Conservation (phyloP, 352 stramenopile genomes). For the Phytophthora chlamydospora region DNA sequence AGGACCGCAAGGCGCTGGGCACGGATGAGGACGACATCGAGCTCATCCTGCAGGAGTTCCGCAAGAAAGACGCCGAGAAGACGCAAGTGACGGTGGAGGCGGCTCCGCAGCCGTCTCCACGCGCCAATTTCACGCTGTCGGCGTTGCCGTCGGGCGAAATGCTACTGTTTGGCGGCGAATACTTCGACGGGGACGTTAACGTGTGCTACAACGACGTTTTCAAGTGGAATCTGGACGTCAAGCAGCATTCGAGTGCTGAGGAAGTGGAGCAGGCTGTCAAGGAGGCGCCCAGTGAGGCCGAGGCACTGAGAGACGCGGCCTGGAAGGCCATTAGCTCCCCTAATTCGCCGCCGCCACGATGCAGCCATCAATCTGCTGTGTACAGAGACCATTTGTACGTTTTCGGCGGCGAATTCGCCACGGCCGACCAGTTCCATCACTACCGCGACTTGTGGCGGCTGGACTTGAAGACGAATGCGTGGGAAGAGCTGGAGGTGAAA, state of each 20-base stretch:
- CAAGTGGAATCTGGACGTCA: conserved; percentile 89
- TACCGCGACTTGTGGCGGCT: conserved; percentile 93
- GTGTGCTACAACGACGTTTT: conserved; percentile 97
- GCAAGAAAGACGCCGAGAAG: conserved; percentile 75
- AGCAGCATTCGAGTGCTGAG: conserved; percentile 21
- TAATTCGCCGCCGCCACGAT: conserved; percentile 91
- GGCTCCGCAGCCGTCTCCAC: conserved; percentile 59
- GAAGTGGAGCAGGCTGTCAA: conserved; percentile 13
- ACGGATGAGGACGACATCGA: conserved; percentile 87
- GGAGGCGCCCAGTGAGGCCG: conserved; percentile 17
- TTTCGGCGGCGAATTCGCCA: conserved; percentile 97
- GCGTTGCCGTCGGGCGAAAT: conserved; percentile 80
- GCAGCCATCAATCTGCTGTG: conserved; percentile 95
- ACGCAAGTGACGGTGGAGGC: conserved; percentile 69
- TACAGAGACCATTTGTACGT: conserved; percentile 97
- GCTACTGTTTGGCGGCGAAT: conserved; percentile 97
- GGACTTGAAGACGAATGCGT: conserved; percentile 94
- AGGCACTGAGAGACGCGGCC: conserved; percentile 40
- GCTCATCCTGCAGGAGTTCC: conserved; percentile 79
- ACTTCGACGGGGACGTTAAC: conserved; percentile 97
- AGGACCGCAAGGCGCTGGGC: conserved; percentile 76
- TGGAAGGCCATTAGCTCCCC: conserved; percentile 92
- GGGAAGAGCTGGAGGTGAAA: conserved; percentile 92
- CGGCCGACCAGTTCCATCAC: conserved; percentile 97
- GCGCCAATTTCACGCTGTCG: conserved; percentile 84